A percentile compares a stretch with the other conserved stretches of the same genome.
phyloP scores from a whole-genome alignment of 1,284 basidiomycete species.

The Cryptococcus floricola region DNA sequence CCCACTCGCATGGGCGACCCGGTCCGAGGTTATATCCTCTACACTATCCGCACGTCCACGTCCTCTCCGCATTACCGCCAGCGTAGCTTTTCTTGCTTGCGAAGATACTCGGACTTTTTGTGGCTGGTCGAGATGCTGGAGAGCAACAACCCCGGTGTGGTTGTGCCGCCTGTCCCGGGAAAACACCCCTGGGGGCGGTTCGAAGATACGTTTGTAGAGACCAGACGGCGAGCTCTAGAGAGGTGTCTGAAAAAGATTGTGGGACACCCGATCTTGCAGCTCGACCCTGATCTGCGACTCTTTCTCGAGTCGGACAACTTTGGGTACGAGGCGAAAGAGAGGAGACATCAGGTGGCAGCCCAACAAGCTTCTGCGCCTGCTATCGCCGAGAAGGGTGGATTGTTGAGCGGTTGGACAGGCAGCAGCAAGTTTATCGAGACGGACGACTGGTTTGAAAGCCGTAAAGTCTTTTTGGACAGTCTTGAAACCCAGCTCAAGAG shows the following conservation, averaged over 20 bases:
- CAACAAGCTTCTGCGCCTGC: background rate
- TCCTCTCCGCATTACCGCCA: slow-evolving; percentile 76
- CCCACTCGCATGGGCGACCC: slow-evolving; percentile 91
- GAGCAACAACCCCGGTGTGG: slow-evolving; percentile 90
- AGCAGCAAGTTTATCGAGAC: slow-evolving; percentile 86
- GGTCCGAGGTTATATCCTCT: slow-evolving; percentile 86
- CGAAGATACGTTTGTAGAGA: slow-evolving; percentile 80
- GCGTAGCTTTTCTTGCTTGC: slow-evolving; percentile 79
- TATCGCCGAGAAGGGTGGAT: slow-evolving; percentile 48
- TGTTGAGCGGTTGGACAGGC: slow-evolving; percentile 74
- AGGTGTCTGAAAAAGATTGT: slow-evolving; percentile 84
- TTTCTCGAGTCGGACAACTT: slow-evolving; percentile 88
- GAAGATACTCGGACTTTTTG: slow-evolving; percentile 93
- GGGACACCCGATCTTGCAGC: slow-evolving; percentile 77
- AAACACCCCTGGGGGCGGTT: slow-evolving; percentile 90
- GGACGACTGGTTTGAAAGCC: slow-evolving; percentile 96
- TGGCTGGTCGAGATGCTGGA: slow-evolving; percentile 92
- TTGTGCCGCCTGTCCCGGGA: slow-evolving; percentile 93
- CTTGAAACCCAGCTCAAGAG: slow-evolving; percentile 84
- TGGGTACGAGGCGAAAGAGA: slow-evolving; percentile 63
- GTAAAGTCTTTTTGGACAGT: slow-evolving; percentile 78
- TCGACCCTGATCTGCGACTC: slow-evolving; percentile 75
- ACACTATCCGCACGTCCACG: slow-evolving; percentile 88
- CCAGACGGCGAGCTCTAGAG: slow-evolving; percentile 75
- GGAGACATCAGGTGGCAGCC: slow-evolving; percentile 18